Base-by-base conservation (phyloP, 148 eudicot species). In the Amaranthus hypochondriacus region DNA sequence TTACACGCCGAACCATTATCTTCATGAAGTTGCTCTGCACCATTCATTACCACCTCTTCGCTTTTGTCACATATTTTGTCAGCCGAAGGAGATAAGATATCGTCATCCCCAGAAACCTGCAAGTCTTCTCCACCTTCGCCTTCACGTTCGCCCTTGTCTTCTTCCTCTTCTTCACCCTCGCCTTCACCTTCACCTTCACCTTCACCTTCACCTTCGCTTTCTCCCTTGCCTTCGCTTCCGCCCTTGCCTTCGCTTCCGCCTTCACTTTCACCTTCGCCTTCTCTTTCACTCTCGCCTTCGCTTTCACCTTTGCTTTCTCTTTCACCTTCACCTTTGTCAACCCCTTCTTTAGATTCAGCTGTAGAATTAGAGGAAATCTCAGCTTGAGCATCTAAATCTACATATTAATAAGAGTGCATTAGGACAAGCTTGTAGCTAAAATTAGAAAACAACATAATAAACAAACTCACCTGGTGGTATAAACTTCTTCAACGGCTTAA, bases 1-100 rank as follows among this genome's bases (percentile, higher is more conserved):
- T 56, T 62, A 66, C 78, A 59, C 68, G 28, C 68, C 9, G 50
- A 21, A 69, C 49, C 69, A 74, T 47, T 56, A 62, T 39, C 67
- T 74, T 76, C 69, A 78, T 68, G 77, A 66, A 66, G 71, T 51
- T 56, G 74, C 78, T 56, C 43, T 44, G 81, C 55, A 69, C 54
- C 63, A 56, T 76, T 58, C 46, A 56, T 69, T 18, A 62, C 43
- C 58, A 50, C 47, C 56, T 65, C 73, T 55, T 70, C 56, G n/a
- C 62, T 43, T 68, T 75, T 55, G 47, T 56, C 77, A 44, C 62
- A 15, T 44, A 54, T 62, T 43, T 63, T 75, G 54, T 68, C 73
- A 59, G 52, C 61, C 76, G 77, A 68, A 56, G 57, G 56, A 63
- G 61, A 57, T n/a, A 14, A 42, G 39, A 73, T 13, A 70, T 66